Evolutionary conservation across 768 basidiomycete genomes (phyloP), one percentile per base, ranked within the genome.

Genomic region (Tylopilus rubrobrunneus): DNA sequence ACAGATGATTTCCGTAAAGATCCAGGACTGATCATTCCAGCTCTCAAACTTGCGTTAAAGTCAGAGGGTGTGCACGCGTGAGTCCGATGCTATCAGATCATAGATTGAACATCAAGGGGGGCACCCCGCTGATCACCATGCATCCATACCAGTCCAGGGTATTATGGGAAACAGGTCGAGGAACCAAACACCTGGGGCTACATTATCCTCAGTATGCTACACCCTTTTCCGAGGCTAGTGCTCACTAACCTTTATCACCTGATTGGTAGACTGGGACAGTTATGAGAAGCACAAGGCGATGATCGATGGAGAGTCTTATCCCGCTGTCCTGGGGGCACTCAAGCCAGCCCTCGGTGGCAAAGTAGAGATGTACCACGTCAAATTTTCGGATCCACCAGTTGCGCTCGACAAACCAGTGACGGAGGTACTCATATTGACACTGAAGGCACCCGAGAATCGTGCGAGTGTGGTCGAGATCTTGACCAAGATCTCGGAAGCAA

Each of bases 381-480:
- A 49, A 15, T 65, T 69, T 41, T 56, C 58, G 3, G 53, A n/a
- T 3, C 39, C 42, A 31, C 40, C 58, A 5, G 41, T 52, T 42
- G 62, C 60, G 6, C 28, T 69, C 34, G 43, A 59, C 5, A 45
- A 46, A 11, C 67, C 67, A 19, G 55, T 69, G n/a, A 69, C 67
- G 1, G 52, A 60, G 19, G 52, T 68, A 10, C 3, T 43, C 27
- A 10, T 66, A 19, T 8, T 60, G 33, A 55, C 59, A 2, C 43
- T 68, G 45, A 68, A 70, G n/a, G 39, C 50, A 7, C 53, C 61
- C 1, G 67, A 58, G 49, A 52, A 68, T 37, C 68, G 67, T 5
- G 55, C 36, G 3, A 7, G 48, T 15, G 55, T 64, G 1, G 54
- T 55, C 10, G 51, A 56, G 0, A 51, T 60, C 11, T 28, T 66